Conservation (phyloP, 148 eudicot genomes). For the Talinum fruticosum region DNA sequence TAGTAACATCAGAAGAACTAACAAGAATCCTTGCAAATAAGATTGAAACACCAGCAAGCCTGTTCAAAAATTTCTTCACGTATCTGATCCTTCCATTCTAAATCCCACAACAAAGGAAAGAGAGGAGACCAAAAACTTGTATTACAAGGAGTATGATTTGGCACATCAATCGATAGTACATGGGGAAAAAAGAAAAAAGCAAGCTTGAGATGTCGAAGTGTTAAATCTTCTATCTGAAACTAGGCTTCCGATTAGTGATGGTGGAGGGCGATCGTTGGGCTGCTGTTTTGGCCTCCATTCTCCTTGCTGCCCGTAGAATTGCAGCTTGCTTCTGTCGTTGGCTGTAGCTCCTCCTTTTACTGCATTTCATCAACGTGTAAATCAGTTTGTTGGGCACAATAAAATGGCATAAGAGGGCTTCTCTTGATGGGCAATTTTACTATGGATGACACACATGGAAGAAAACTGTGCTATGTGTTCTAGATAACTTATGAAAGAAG, state of each 20-base stretch:
- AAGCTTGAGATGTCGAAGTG: background rate
- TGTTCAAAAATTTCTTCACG: background rate
- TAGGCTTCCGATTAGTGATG: slow-evolving; percentile 36
- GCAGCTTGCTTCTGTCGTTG: slow-evolving; percentile 71
- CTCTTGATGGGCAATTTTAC: too few species aligned
- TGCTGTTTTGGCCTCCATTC: slow-evolving; percentile 38
- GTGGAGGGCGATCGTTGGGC: slow-evolving; percentile 34
- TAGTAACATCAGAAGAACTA: background rate
- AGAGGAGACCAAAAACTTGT: slow-evolving; percentile 1
- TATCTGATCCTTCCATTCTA: background rate
- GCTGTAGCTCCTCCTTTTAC: slow-evolving; percentile 62
- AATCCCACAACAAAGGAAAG: slow-evolving; percentile 8
- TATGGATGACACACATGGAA: too few species aligned
- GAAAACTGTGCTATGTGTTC: background rate
- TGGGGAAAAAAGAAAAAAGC: background rate
- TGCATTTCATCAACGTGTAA: slow-evolving; percentile 38
- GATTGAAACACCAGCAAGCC: background rate
- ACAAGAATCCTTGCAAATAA: background rate
- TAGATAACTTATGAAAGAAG: too few species aligned
- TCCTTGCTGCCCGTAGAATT: slow-evolving; percentile 44
- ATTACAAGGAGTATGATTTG: slow-evolving; percentile 4
- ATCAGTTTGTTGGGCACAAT: background rate
- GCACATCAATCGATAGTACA: slow-evolving; percentile 18
- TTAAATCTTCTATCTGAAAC: slow-evolving; percentile 7
- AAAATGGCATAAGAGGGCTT: background rate